Conservation (phyloP, 108 stramenopile species). For the Nitzschia sp. region DNA sequence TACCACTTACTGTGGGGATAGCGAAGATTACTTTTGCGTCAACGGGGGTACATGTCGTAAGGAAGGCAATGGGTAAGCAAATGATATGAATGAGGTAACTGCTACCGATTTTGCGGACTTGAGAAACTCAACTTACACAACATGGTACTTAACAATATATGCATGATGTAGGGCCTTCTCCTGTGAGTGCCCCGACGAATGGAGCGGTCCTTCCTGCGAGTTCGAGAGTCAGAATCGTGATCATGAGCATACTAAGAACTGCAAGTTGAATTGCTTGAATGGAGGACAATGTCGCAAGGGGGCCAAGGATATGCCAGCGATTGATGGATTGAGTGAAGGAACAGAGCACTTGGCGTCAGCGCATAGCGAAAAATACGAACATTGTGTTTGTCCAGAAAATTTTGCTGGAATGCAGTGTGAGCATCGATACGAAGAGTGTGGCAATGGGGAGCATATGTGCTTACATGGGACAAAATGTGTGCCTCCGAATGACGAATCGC, state of each 20-base stretch:
- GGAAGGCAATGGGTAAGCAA: constrained; percentile 24
- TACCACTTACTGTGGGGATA: constrained; percentile 17
- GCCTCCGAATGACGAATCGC: background rate
- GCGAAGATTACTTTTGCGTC: constrained; percentile 18
- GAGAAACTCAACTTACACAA: too few relatives aligned
- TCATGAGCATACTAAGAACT: constrained; percentile 9
- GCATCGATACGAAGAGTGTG: constrained; percentile 39
- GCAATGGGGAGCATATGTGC: constrained; percentile 40
- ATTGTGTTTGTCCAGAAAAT: constrained; percentile 49
- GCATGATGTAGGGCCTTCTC: constrained; percentile 11
- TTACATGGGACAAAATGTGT: constrained; percentile 46
- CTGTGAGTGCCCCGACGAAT: constrained; percentile 35
- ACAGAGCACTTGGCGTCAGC: constrained; percentile 1
- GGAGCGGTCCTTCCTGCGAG: constrained; percentile 38
- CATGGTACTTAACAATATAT: too few relatives aligned
- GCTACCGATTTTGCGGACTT: too few relatives aligned
- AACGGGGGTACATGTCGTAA: constrained; percentile 22
- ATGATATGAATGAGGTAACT: too few relatives aligned
- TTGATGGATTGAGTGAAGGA: background rate
- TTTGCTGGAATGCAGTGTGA: constrained; percentile 44
- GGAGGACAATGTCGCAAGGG: constrained; percentile 32
- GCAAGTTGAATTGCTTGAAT: constrained; percentile 27
- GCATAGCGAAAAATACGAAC: constrained; percentile 34
- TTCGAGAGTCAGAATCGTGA: constrained; percentile 10
- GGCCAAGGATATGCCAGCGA: background rate